Evolutionary conservation across 2,329 filamentous ascomycete species (phyloP), one percentile per base, ranked within the genome.

Genomic region (Calonectria hawksworthii): DNA sequence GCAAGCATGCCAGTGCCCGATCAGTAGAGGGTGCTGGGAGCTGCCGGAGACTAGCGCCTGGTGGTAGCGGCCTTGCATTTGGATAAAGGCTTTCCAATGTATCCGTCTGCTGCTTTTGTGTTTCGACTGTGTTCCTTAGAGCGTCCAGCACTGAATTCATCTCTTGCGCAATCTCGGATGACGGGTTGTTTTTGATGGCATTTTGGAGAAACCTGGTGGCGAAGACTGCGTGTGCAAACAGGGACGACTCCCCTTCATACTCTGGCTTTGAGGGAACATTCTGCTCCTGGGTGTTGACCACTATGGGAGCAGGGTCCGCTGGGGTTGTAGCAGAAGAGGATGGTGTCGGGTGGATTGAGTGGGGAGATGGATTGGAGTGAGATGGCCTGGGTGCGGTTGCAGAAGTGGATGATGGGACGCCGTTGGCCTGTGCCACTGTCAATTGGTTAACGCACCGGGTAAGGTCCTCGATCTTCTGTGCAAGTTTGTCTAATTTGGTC

Each of bases 191-290:
- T 41, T 50, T 74, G 30, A 82, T 72, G 30, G 76, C 76, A 30
- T 76, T 76, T 51, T 80, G 77, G 9, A 82, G 73, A 38, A 82
- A 80, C 28, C 30, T 73, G 11, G 74, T 77, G 1, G 80, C 80
- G 11, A 77, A 79, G 2, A 79, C 74, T 2, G 80, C 76, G 14
- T 80, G 80, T 1, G 80, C 71, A 18, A 76, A 76, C 0, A 79
- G 67, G 1, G 76, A 77, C 0, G 72, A 77, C 69, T 80, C 79
- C 23, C 77, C 77, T 38, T 77, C 73, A n/a, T 77, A 77, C 30
- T 79, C 75, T 23, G 34, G 68, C 30, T 51, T 76, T 34, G 67
- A 64, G 26, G 51, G 64, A 7, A 69, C 54, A 28, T 52, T 69
- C 10, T 71, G 21, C 2, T 52, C 59, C 36, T 61, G 56, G 54